Evolutionary conservation across 805 yeast species (phyloP).

Genomic region (Ogataea methanolica): DNA sequence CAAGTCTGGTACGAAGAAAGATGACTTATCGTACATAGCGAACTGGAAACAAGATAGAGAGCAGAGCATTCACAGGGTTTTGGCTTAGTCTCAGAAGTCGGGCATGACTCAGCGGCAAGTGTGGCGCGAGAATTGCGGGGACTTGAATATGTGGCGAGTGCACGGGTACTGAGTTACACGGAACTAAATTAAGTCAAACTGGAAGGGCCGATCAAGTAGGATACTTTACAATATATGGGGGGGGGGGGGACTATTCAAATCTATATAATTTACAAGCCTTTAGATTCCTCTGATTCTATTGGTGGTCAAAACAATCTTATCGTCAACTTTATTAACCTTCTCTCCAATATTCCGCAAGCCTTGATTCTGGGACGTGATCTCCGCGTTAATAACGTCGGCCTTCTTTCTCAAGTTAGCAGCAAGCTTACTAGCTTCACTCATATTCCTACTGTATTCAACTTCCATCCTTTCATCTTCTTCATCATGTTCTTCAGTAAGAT

Average conservation of each 20-base stretch:
- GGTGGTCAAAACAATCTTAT: constrained; percentile 47
- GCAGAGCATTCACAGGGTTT: no score
- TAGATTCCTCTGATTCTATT: constrained; percentile 30
- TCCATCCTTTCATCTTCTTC: constrained; percentile 92
- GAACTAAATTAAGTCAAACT: background rate
- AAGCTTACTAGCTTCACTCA: constrained; percentile 69
- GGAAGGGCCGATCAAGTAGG: background rate
- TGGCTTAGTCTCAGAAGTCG: no score
- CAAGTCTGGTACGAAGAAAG: no score
- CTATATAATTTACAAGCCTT: background rate
- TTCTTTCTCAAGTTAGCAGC: constrained; percentile 67
- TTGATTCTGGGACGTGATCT: constrained; percentile 71
- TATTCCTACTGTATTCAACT: constrained; percentile 75
- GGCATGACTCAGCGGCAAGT: no score
- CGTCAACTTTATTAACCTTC: constrained; percentile 79
- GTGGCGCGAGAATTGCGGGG: no score
- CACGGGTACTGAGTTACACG: no score
- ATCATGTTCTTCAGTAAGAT: constrained; percentile 78
- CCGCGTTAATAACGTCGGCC: constrained; percentile 70
- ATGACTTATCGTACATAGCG: no score
- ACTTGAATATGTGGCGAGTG: no score
- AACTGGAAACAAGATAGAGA: no score
- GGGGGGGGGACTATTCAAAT: background rate
- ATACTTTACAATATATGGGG: background rate
- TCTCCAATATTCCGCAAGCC: constrained; percentile 75